Conservation (phyloP, 306 rosid species). For the Cucumis hystrix region DNA sequence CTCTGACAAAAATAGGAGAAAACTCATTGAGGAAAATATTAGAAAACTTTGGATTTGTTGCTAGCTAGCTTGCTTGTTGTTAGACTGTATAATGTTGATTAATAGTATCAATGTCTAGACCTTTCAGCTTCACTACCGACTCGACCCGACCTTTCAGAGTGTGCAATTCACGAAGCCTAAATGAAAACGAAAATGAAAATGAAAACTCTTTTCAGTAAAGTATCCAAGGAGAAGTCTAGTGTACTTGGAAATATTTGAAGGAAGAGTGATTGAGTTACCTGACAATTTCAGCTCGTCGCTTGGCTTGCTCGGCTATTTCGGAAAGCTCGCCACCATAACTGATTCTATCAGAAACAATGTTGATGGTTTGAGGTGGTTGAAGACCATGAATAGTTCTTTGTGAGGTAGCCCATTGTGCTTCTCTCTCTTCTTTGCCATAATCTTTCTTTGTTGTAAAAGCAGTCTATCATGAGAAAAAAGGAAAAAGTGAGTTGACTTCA, state of each 20-base stretch:
- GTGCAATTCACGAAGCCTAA: constrained; percentile 78
- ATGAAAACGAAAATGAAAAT: too few species aligned
- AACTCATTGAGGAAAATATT: background rate
- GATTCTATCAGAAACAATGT: constrained; percentile 47
- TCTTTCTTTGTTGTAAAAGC: constrained; percentile 98
- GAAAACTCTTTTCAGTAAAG: too few species aligned
- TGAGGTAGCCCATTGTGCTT: constrained; percentile 98
- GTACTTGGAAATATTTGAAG: too few species aligned
- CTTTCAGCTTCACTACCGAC: constrained; percentile 97
- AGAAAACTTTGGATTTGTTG: too few species aligned
- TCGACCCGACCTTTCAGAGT: constrained; percentile 96
- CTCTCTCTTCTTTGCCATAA: constrained; percentile 97
- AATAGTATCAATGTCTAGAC: constrained; percentile 80
- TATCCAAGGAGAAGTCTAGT: too few species aligned
- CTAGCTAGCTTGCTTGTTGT: background rate
- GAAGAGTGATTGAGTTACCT: constrained; percentile 23
- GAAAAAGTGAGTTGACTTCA: background rate
- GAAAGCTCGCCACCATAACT: constrained; percentile 77
- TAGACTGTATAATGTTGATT: constrained; percentile 91
- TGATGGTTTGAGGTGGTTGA: constrained; percentile 73
- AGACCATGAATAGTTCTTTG: constrained; percentile 98
- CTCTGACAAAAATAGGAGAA: background rate
- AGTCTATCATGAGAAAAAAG: constrained; percentile 37
- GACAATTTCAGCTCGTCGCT: constrained; percentile 94
- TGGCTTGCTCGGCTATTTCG: constrained; percentile 98